Evolutionary conservation across 225 moss, liverwort and hornwort genomes (phyloP).

Genomic region (Climacium dendroides): DNA sequence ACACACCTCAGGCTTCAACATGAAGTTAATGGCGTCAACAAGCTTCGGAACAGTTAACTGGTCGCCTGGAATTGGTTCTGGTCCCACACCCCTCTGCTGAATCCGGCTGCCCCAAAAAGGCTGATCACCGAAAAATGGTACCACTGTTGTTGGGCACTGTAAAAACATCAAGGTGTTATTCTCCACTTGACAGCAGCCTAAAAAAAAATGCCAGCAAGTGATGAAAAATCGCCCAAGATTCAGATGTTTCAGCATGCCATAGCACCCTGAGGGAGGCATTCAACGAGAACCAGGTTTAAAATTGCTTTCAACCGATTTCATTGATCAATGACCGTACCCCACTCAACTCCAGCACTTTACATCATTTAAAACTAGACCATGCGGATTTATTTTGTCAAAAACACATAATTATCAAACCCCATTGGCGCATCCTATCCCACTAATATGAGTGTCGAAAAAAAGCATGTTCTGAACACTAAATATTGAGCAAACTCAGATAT

Average conservation of each 20-base stretch:
- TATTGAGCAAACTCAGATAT: background rate
- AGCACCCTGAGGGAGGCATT: background rate
- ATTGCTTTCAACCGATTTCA: background rate
- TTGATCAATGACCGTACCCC: background rate
- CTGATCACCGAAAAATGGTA: slow-evolving; percentile 96
- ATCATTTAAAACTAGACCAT: background rate
- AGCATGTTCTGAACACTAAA: background rate
- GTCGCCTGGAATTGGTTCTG: slow-evolving; percentile 57
- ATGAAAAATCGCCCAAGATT: background rate
- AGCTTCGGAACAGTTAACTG: slow-evolving; percentile 69
- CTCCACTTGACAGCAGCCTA: background rate
- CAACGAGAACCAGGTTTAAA: background rate
- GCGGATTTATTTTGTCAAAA: background rate
- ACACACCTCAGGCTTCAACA: slow-evolving; percentile 75
- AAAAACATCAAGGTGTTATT: background rate
- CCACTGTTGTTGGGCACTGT: slow-evolving; percentile 94
- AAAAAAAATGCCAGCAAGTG: background rate
- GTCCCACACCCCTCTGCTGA: slow-evolving; percentile 74
- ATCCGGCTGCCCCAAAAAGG: slow-evolving; percentile 90
- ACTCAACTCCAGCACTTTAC: background rate
- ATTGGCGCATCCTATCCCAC: background rate
- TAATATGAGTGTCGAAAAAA: background rate
- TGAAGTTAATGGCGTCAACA: slow-evolving; percentile 69
- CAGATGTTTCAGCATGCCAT: background rate
- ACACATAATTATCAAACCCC: background rate